Percentiles rank a stretch among this genome's conserved stretches.
Evolutionary conservation across 2,329 filamentous ascomycete species (phyloP).

Genomic region (Chrysoporthe cubensis): DNA sequence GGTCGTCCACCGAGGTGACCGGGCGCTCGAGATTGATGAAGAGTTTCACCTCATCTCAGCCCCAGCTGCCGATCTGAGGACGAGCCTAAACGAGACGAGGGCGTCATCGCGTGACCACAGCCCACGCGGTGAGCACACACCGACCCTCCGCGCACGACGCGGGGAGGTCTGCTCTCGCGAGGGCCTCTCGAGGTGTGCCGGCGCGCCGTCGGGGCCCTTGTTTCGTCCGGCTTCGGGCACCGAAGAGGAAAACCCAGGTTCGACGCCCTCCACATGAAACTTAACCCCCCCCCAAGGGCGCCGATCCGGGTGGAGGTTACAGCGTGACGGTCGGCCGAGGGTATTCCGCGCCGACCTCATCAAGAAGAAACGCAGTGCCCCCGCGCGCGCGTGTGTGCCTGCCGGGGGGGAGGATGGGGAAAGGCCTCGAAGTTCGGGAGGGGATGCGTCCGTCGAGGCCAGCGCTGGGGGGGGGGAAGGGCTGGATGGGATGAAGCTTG

Average conservation of each 20-base stretch:
- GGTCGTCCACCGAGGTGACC: not conserved
- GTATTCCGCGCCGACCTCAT: not conserved
- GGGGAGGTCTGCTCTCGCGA: not conserved
- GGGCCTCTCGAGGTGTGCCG: not conserved
- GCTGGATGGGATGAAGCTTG: not conserved
- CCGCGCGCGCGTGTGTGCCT: not conserved
- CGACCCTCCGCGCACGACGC: not conserved
- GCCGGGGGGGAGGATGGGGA: not conserved
- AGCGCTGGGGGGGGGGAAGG: not conserved
- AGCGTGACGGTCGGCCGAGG: not conserved
- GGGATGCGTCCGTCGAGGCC: not conserved
- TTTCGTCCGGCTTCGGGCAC: conserved; percentile 11
- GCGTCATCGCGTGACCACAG: not conserved
- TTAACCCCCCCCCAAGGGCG: no score
- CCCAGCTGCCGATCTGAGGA: not conserved
- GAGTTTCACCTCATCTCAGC: not conserved
- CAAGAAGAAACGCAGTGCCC: not conserved
- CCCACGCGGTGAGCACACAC: not conserved
- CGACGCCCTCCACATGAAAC: not conserved
- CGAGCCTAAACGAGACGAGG: not conserved
- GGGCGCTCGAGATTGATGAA: not conserved
- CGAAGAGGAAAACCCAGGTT: not conserved
- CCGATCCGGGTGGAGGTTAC: not conserved
- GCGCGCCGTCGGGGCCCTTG: not conserved
- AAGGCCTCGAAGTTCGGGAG: not conserved